These are phyloP conservation scores for Ceratocystis diversiconidia DNA, from an alignment of 2,329 filamentous ascomycete species.

Conservation along the genomic window DNA sequence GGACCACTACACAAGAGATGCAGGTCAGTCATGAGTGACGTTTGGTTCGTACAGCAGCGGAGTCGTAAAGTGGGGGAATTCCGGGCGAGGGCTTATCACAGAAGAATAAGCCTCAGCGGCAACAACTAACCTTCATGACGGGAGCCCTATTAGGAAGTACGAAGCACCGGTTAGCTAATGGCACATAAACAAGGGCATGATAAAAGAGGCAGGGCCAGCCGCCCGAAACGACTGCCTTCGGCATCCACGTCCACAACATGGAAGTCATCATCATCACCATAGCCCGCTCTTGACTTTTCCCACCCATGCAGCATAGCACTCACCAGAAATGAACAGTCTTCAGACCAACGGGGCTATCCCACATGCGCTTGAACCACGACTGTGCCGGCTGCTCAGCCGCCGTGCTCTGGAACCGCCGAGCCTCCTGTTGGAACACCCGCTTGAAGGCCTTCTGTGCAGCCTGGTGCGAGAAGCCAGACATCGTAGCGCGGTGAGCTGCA, in stretches of 20 bases:
- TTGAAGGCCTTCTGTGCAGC: conserved; percentile 43
- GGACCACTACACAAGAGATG: conserved; percentile 49
- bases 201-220: not conserved
- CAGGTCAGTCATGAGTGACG: not conserved
- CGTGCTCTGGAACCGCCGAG: conserved; percentile 53
- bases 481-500: conserved; percentile 35
- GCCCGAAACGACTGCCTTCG: not conserved
- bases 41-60: not conserved
- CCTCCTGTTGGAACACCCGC: conserved; percentile 23
- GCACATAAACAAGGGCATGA: not conserved
- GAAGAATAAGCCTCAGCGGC: not conserved
- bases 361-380: conserved; percentile 62
- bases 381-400: conserved; percentile 32
- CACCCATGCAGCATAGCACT: conserved; percentile 21
- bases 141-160: conserved; percentile 51
- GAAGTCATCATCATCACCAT: too few relatives aligned
- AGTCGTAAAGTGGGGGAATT: not conserved
- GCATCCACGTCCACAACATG: not conserved
- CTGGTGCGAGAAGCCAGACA: conserved; percentile 32
- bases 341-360: conserved; percentile 65
- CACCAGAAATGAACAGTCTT: conserved; percentile 99
- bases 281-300: too few relatives aligned
- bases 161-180: not conserved
- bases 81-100: not conserved
- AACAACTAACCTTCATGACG: conserved; percentile 57